Base-by-base conservation (phyloP, 2,329 filamentous ascomycete species). In the Diaporthe vexans region DNA sequence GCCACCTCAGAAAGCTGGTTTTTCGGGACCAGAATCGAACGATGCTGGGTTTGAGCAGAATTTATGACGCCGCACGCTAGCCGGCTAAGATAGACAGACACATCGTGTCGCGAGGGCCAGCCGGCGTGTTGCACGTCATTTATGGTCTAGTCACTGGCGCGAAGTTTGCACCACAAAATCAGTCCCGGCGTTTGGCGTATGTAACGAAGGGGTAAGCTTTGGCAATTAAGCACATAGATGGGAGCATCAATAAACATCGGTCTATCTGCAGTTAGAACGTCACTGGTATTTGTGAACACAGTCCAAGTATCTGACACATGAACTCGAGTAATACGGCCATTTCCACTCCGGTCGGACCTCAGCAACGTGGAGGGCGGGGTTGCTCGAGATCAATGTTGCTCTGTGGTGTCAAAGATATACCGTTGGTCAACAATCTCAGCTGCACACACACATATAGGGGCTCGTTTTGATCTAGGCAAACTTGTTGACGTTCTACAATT, bases 171-270 rank as follows among this genome's bases (percentile, higher is more conserved):
- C 11, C 35, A 15, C 1, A n/a, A 11, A 24, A 51, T 29, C 43
- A 29, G n/a, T 63, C n/a, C 29, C 26, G 69, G 69, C 69, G 69
- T 72, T 72, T 54, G 69, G 69, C 46, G 69, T 40, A 72, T 21
- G n/a, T 10, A 17, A 37, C 13, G 21, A 13, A 33, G 19, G 8
- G 17, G 51, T n/a, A 9, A 72, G 26, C 15, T 52, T 43, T 26
- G 52, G 26, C 5, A 35, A 26, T n/a, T 17, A 26, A 24, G 56
- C 57, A 33, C 26, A 5, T 19, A 63, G 10, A 43, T 10, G 11
- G n/a, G 4, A 35, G 40, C 35, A 43, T 29, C 11, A 71, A 70
- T 17, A n/a, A 48, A 19, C 43, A 33, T 19, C 7, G 37, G 29
- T 29, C 29, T 58, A 21, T 26, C 17, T 11, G 48, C 48, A 52